Evolutionary conservation across 148 eudicot species (phyloP).

Genomic region (Nepenthes mirabilis): DNA sequence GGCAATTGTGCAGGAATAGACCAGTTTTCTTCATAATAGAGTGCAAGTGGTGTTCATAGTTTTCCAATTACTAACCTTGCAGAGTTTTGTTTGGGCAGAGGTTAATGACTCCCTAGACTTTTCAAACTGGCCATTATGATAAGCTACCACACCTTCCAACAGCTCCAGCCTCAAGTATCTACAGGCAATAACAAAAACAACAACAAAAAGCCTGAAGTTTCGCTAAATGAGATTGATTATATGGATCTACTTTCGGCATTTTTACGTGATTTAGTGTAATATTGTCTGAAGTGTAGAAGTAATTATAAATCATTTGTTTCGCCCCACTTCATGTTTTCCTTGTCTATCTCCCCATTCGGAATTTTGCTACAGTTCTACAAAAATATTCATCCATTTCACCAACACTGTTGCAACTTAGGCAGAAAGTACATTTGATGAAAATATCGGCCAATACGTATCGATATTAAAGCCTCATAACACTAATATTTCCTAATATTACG

Average conservation of each 20-base stretch:
- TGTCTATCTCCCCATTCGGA: no score
- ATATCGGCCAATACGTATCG: no score
- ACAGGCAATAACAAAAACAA: background rate
- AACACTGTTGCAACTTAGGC: background rate
- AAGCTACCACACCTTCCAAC: slow-evolving; percentile 84
- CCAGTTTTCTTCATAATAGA: background rate
- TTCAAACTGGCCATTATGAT: slow-evolving; percentile 56
- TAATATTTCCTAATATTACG: no score
- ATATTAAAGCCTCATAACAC: no score
- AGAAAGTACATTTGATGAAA: background rate
- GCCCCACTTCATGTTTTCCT: no score
- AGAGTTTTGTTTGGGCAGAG: slow-evolving; percentile 53
- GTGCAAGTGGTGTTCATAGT: background rate
- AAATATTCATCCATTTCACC: no score
- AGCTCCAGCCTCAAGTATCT: slow-evolving; percentile 88
- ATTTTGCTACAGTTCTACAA: no score
- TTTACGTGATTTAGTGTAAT: no score
- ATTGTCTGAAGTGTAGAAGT: no score
- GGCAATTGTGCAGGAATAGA: background rate
- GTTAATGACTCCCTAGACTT: slow-evolving; percentile 45
- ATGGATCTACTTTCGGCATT: no score
- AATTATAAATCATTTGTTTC: no score
- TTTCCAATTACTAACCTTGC: slow-evolving; percentile 31
- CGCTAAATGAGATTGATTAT: no score
- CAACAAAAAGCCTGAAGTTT: background rate